Conservation (phyloP, 2,329 filamentous ascomycete species). For the Phaeosphaeriaceae sp. region DNA sequence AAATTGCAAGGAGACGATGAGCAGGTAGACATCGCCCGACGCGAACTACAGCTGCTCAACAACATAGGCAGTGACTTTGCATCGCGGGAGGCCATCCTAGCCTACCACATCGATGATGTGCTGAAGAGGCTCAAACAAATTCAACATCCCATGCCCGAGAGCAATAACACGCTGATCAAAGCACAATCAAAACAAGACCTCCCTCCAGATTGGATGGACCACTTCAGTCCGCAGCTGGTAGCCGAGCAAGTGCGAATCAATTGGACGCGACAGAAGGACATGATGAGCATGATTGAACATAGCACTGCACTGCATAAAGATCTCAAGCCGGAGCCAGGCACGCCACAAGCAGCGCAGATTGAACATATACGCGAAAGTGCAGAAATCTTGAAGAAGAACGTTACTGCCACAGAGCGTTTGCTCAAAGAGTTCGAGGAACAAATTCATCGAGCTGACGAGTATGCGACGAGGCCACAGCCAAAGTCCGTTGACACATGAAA, state of each 20-base stretch:
- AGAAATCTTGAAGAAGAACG: constrained; percentile 10
- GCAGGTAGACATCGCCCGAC: constrained; percentile 19
- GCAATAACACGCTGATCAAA: neutral
- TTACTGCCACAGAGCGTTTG: constrained; percentile 21
- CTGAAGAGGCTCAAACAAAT: constrained; percentile 23
- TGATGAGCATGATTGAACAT: constrained; percentile 7
- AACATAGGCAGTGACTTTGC: constrained; percentile 12
- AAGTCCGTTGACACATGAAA: neutral
- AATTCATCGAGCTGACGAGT: constrained; percentile 15
- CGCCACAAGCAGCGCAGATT: neutral
- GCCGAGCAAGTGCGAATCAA: constrained; percentile 10
- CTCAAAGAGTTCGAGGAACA: constrained; percentile 23
- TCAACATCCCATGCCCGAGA: constrained; percentile 1
- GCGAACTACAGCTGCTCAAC: constrained; percentile 26
- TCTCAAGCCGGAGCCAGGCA: constrained; percentile 7
- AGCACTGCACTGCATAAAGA: constrained; percentile 3
- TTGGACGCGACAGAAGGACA: constrained; percentile 14
- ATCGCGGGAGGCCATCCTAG: constrained; percentile 15
- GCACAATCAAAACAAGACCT: neutral
- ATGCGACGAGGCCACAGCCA: neutral
- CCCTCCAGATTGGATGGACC: constrained; percentile 1
- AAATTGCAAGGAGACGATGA: constrained; percentile 11
- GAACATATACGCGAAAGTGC: constrained; percentile 8
- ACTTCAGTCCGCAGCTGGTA: constrained; percentile 6
- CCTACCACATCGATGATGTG: constrained; percentile 21